A percentile compares a stretch with the other conserved stretches of the same genome.
These are phyloP conservation scores for Aspergillus fischeri DNA, from an alignment of 2,329 filamentous ascomycete genomes.

Conservation along the genomic window DNA sequence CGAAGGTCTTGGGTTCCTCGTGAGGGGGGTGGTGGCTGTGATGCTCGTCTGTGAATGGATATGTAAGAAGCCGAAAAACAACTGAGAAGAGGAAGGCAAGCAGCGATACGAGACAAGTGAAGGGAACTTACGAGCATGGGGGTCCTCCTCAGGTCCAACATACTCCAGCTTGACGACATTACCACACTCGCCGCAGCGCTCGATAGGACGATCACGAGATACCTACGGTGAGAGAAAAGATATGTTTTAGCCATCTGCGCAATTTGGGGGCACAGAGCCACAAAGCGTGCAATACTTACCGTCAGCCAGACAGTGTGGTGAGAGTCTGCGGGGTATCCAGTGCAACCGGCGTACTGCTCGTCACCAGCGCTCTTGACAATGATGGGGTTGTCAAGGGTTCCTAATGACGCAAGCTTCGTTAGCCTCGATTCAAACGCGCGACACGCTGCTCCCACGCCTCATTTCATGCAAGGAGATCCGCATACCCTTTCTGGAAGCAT, in stretches of 20 bases:
- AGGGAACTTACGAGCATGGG: conserved; percentile 50
- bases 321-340: conserved; percentile 86
- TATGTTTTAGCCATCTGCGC: neutral
- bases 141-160: conserved; percentile 74
- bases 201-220: conserved; percentile 81
- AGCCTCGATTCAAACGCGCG: neutral
- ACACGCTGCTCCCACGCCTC: neutral
- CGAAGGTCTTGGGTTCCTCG: conserved; percentile 92
- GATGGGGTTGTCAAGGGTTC: conserved; percentile 87
- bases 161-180: conserved; percentile 98
- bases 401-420: conserved; percentile 40
- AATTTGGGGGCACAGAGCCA: conserved; percentile 1
- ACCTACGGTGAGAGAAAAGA: conserved; percentile 50
- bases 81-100: neutral
- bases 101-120: neutral
- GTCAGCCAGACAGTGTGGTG: conserved; percentile 89
- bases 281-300: conserved; percentile 51
- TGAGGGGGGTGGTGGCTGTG: conserved; percentile 47
- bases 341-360: conserved; percentile 97
- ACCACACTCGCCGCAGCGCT: conserved; percentile 96
- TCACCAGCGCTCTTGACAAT: conserved; percentile 85
- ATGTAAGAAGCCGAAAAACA: neutral
- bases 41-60: conserved; percentile 34
- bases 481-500: conserved; percentile 80
- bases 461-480: conserved; percentile 4